Conservation (phyloP, 306 rosid species). For the Vicia faba region DNA sequence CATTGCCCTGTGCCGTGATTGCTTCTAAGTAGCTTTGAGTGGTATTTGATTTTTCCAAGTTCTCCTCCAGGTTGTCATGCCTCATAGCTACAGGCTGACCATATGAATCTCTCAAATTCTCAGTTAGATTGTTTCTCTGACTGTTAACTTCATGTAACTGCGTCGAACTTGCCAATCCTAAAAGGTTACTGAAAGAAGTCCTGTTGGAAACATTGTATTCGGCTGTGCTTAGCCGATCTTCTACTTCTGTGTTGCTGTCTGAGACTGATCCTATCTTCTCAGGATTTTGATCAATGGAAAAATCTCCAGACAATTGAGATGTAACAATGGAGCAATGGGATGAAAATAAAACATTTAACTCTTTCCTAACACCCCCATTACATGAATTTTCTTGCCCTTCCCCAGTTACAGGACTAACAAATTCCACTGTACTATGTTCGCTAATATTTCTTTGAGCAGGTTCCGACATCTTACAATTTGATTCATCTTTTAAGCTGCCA, state of each 20-base stretch:
- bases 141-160: slow-evolving; percentile 45
- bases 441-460: slow-evolving; percentile 40
- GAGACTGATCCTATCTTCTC: slow-evolving; percentile 62
- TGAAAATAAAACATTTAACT: slow-evolving; percentile 45
- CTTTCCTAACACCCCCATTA: slow-evolving; percentile 43
- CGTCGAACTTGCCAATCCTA: slow-evolving; percentile 50
- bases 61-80: slow-evolving; percentile 43
- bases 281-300: slow-evolving; percentile 56
- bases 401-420: slow-evolving; percentile 33
- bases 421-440: slow-evolving; percentile 29
- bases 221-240: slow-evolving; percentile 52
- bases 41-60: slow-evolving; percentile 43
- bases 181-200: slow-evolving; percentile 50
- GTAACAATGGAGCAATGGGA: slow-evolving; percentile 48
- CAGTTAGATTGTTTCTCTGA: slow-evolving; percentile 41
- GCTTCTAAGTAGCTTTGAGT: slow-evolving; percentile 44
- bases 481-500: slow-evolving; percentile 52
- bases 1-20: slow-evolving; percentile 44
- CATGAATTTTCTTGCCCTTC: slow-evolving; percentile 42
- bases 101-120: slow-evolving; percentile 37
- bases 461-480: slow-evolving; percentile 45
- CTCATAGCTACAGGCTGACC: slow-evolving; percentile 35
- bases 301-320: slow-evolving; percentile 62
- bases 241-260: slow-evolving; percentile 73
- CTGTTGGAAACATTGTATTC: slow-evolving; percentile 37